These are phyloP conservation scores for Stephanodiscus triporus DNA, from an alignment of 108 stramenopile genomes.

Conservation along the genomic window DNA sequence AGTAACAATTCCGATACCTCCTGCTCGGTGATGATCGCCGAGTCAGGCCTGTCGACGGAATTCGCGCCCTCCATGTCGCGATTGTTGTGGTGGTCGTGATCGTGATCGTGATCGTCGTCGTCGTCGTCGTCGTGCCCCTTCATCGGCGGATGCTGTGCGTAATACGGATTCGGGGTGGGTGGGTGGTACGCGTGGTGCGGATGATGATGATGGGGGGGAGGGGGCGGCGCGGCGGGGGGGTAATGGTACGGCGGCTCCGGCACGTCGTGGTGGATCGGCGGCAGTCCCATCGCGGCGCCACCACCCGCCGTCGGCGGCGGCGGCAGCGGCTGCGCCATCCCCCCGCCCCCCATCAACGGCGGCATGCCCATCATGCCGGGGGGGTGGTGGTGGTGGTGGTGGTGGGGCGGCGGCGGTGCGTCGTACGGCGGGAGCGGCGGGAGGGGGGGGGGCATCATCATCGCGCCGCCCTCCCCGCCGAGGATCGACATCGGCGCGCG, in stretches of 20 bases:
- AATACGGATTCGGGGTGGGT: not conserved
- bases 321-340: not conserved
- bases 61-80: not conserved
- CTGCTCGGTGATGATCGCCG: not conserved
- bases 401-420: too few relatives aligned
- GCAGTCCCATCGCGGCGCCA: not conserved
- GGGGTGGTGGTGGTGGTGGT: too few relatives aligned
- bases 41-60: not conserved
- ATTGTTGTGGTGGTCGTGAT: not conserved
- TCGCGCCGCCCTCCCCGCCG: constrained; percentile 6
- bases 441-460: too few relatives aligned
- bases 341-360: not conserved
- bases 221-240: not conserved
- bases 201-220: too few relatives aligned
- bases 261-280: not conserved
- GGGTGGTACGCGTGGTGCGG: not conserved
- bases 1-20: constrained; percentile 9
- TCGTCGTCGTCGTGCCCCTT: not conserved
- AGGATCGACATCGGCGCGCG: constrained; percentile 4
- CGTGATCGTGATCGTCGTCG: not conserved
- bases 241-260: constrained; percentile 2
- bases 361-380: not conserved
- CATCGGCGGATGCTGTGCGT: not conserved
- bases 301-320: not conserved
- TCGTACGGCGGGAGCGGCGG: not conserved